Conservation (phyloP, 768 basidiomycete genomes). For the Termitomyces bulborhizus region DNA sequence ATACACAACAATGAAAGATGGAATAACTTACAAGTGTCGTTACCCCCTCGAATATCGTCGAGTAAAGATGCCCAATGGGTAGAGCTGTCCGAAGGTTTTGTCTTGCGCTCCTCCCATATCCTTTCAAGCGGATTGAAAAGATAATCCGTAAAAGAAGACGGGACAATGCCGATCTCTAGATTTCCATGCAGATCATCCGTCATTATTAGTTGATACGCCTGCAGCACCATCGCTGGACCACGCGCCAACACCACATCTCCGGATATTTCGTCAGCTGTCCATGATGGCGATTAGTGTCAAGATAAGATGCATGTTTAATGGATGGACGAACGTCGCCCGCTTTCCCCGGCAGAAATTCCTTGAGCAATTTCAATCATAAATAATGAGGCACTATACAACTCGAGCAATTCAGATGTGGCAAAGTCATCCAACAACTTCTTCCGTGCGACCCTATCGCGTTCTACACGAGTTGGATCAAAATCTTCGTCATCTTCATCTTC, state of each 20-base stretch:
- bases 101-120: constrained; percentile 16
- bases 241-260: background rate
- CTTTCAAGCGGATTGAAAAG: constrained; percentile 10
- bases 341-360: constrained; percentile 1
- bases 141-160: constrained; percentile 5
- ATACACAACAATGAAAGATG: background rate
- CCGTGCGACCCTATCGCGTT: constrained; percentile 2
- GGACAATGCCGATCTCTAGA: background rate
- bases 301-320: background rate
- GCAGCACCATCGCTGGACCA: constrained; percentile 9
- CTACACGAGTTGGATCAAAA: background rate
- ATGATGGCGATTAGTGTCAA: background rate
- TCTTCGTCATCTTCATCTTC: constrained; percentile 4
- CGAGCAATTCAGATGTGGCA: constrained; percentile 7
- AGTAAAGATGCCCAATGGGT: constrained; percentile 17
- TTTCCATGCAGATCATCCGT: background rate
- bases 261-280: background rate
- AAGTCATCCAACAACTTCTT: constrained; percentile 8
- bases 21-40: constrained; percentile 12
- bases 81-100: constrained; percentile 10
- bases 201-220: constrained; percentile 5
- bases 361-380: constrained; percentile 11
- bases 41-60: constrained; percentile 4
- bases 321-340: background rate
- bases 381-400: constrained; percentile 10